Evolutionary conservation across 768 basidiomycete species (phyloP), one percentile per base, ranked within the genome.

Genomic region (Leccinum fibrillosum): DNA sequence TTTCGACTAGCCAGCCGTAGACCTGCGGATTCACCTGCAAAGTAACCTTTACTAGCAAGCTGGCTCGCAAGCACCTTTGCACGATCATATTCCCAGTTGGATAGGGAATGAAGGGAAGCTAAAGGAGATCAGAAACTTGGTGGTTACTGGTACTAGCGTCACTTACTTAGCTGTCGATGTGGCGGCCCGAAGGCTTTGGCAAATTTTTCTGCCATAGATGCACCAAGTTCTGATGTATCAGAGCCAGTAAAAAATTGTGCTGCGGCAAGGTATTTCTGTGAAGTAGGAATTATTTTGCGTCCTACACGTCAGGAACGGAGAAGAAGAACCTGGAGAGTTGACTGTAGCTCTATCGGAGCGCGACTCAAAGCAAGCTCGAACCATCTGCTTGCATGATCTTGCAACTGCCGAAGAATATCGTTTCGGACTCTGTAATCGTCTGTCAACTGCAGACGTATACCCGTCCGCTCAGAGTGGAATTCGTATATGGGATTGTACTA

Each of bases 271-370:
- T 99, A 98, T 84, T 90, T 91, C 92, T 97, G 68, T 42, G 28
- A 28, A 30, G n/a, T 21, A 30, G 25, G 53, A 25, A 30, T 56
- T 55, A 60, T 26, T 54, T 10, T 48, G 26, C 45, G 34, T 23
- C 26, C 8, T 53, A 10, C n/a, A 42, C 0, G 11, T 25, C 28
- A 34, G 30, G n/a, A 35, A 35, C 30, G 51, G 15, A 30, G 25
- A 12, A 50, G 26, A 66, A 78, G 45, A 66, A 90, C 94, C 82
- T 96, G 94, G 54, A 99, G 76, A 1, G 92, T 93, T 0, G 94
- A 91, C 61, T 95, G 94, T 50, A 98, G 75, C 70, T 97, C 95
- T 69, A 94, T 83, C 0, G 96, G 96, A 1, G 95, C 93, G 19
- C 94, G 85, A 11, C 87, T 84, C 34, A 98, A 77, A 1, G 92